Conservation (phyloP, 768 basidiomycete genomes). For the Hortiboletus flavorubellus region DNA sequence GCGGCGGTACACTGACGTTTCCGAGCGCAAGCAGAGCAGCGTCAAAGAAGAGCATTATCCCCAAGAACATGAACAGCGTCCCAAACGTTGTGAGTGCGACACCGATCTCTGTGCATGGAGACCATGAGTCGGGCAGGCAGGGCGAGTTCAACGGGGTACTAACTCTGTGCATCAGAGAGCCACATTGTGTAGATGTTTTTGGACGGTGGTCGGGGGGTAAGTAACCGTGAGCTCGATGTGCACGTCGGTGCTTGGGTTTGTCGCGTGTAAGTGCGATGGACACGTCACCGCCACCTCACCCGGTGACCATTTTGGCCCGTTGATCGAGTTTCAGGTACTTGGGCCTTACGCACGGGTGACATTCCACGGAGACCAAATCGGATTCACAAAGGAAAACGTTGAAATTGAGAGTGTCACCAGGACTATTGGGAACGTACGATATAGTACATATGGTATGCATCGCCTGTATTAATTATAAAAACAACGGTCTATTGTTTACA, state of each 20-base stretch:
- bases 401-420: background rate
- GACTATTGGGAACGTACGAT: background rate
- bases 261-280: constrained; percentile 9
- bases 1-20: constrained; percentile 59
- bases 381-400: no score
- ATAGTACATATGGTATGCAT: constrained; percentile 6
- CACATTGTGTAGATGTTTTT: constrained; percentile 36
- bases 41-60: constrained; percentile 95
- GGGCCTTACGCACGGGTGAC: background rate
- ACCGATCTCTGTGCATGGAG: constrained; percentile 72
- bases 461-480: constrained; percentile 4
- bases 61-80: constrained; percentile 92
- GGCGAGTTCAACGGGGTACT: constrained; percentile 1
- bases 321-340: no score
- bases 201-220: constrained; percentile 4
- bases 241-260: background rate
- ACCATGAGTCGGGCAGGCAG: background rate
- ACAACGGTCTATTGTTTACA: constrained; percentile 22
- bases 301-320: no score
- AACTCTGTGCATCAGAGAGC: constrained; percentile 53
- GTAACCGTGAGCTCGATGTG: background rate
- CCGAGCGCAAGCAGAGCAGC: constrained; percentile 94
- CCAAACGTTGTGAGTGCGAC: constrained; percentile 97
- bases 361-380: background rate
- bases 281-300: constrained; percentile 23